These are phyloP conservation scores for Saccharomyces hybrid DNA, from an alignment of 1,139 yeast genomes.

Conservation along the genomic window DNA sequence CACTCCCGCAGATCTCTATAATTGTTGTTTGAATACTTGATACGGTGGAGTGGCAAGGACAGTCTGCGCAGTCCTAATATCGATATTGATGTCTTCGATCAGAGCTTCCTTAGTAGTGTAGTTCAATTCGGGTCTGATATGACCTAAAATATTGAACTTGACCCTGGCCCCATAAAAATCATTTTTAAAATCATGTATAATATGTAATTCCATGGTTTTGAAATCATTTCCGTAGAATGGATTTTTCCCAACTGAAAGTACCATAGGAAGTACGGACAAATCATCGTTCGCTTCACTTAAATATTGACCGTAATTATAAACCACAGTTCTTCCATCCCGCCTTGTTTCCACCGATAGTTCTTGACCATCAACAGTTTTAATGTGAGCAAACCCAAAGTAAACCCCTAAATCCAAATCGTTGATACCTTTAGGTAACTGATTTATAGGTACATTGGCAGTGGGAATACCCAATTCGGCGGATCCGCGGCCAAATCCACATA, in stretches of 20 bases:
- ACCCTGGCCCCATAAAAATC: conserved; percentile 81
- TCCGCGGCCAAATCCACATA: conserved; percentile 94
- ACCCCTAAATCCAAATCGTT: conserved; percentile 67
- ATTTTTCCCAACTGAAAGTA: conserved; percentile 93
- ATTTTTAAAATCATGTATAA: conserved; percentile 60
- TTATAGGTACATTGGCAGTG: conserved; percentile 82
- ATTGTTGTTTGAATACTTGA: not conserved
- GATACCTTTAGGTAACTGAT: conserved; percentile 37
- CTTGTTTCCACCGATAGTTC: conserved; percentile 21
- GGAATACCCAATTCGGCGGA: conserved; percentile 91
- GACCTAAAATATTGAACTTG: conserved; percentile 69
- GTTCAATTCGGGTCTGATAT: conserved; percentile 83
- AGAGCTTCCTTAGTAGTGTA: conserved; percentile 83
- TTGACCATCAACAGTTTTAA: conserved; percentile 15
- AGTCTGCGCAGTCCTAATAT: conserved; percentile 58
- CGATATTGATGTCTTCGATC: conserved; percentile 75
- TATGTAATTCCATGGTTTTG: conserved; percentile 78
- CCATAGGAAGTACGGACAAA: conserved; percentile 61
- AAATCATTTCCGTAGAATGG: conserved; percentile 70
- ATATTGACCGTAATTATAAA: conserved; percentile 54
- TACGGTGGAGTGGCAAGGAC: conserved; percentile 33
- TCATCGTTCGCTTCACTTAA: conserved; percentile 37
- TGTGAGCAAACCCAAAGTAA: conserved; percentile 75
- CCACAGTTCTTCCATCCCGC: conserved; percentile 38
- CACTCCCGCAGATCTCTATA: not conserved